Conservation (phyloP, 805 yeast species). For the Kodamaea kakaduensis region DNA sequence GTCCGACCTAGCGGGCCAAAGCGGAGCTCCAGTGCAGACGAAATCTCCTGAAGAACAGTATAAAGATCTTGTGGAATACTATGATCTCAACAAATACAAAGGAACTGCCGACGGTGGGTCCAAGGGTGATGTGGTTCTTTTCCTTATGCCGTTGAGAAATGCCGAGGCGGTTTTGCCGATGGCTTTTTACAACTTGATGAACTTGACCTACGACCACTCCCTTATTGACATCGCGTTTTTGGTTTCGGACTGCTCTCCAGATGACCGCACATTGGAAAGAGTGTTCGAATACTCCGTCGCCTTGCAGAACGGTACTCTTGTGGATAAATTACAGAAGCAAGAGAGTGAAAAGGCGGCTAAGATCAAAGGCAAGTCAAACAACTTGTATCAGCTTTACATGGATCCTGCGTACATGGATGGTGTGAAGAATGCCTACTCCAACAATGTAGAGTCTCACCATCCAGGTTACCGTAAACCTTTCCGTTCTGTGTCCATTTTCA, state of each 20-base stretch:
- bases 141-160: slow-evolving; percentile 74
- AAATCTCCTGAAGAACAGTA: slow-evolving; percentile 31
- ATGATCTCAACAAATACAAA: slow-evolving; percentile 55
- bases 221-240: slow-evolving; percentile 76
- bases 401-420: slow-evolving; percentile 54
- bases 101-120: slow-evolving; percentile 50
- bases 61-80: slow-evolving; percentile 50
- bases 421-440: slow-evolving; percentile 53
- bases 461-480: slow-evolving; percentile 62
- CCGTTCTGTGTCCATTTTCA: slow-evolving; percentile 73
- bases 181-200: slow-evolving; percentile 83
- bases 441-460: slow-evolving; percentile 55
- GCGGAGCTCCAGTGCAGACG: slow-evolving; percentile 5
- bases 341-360: slow-evolving; percentile 32
- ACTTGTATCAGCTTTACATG: slow-evolving; percentile 69
- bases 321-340: slow-evolving; percentile 42
- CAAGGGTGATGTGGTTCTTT: slow-evolving; percentile 59
- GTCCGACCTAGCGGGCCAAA: slow-evolving; percentile 4
- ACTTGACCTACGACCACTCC: slow-evolving; percentile 77
- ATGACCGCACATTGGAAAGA: slow-evolving; percentile 62
- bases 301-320: slow-evolving; percentile 67
- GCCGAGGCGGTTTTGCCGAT: slow-evolving; percentile 74
- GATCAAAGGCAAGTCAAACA: slow-evolving; percentile 48
- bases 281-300: slow-evolving; percentile 62
- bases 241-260: slow-evolving; percentile 74